Percentiles rank a stretch among this genome's conserved stretches.
Conservation (phyloP, 768 basidiomycete species). For the Lactarius quietus region DNA sequence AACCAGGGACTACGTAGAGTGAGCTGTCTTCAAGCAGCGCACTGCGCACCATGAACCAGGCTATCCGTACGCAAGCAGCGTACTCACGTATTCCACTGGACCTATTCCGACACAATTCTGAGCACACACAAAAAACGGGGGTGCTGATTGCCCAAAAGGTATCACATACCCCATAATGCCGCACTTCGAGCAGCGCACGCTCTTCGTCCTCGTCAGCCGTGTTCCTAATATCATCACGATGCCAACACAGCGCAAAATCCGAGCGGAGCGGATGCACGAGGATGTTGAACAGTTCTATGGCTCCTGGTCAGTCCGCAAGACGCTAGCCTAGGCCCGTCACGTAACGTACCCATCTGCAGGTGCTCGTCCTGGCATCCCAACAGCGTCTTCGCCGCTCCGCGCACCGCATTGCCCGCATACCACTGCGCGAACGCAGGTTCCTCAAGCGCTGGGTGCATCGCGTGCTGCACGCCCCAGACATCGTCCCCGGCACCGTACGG, state of each 20-base stretch:
- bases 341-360: constrained; percentile 65
- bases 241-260: constrained; percentile 74
- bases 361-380: constrained; percentile 55
- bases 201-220: constrained; percentile 60
- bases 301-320: not conserved
- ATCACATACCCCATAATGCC: constrained; percentile 62
- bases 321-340: not conserved
- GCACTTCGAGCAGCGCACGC: constrained; percentile 47
- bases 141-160: not conserved
- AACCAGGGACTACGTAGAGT: constrained; percentile 66
- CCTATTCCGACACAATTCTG: constrained; percentile 35
- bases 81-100: constrained; percentile 80
- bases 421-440: constrained; percentile 59
- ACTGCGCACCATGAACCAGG: constrained; percentile 33
- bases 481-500: constrained; percentile 62
- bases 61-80: too few relatives aligned
- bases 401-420: constrained; percentile 58
- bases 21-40: constrained; percentile 67
- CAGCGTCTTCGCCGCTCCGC: constrained; percentile 42
- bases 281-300: constrained; percentile 67
- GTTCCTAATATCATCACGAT: constrained; percentile 69
- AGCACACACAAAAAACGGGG: not conserved
- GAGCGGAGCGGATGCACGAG: constrained; percentile 64
- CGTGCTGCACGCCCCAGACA: constrained; percentile 77
- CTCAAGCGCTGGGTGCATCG: constrained; percentile 72